Conservation (phyloP, 179 eudicot species). For the Drosera spatulata region DNA sequence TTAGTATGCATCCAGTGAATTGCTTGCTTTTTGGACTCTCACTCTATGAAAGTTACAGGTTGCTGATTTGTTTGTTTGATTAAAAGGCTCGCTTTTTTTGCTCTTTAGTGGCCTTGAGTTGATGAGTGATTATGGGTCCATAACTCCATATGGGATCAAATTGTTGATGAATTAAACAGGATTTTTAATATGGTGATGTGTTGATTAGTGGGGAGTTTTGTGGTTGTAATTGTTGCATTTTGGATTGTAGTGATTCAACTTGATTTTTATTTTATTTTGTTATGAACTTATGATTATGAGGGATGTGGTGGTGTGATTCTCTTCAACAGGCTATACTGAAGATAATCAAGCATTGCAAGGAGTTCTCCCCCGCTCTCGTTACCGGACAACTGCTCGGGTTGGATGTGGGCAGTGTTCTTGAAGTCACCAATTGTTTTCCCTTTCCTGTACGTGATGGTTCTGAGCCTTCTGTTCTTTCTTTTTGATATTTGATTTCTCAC, state of each 20-base stretch:
- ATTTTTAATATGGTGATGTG: background rate
- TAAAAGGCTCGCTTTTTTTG: no score
- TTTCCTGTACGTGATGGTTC: conserved; percentile 59
- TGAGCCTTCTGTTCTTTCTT: background rate
- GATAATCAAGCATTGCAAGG: conserved; percentile 95
- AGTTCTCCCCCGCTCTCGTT: conserved; percentile 84
- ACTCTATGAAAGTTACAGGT: no score
- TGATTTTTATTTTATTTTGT: background rate
- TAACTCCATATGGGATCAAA: background rate
- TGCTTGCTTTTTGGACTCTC: background rate
- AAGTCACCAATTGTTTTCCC: conserved; percentile 95
- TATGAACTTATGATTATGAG: no score
- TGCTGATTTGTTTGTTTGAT: no score
- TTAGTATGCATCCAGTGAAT: background rate
- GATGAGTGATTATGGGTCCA: background rate
- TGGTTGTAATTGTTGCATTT: background rate
- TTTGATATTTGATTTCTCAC: no score
- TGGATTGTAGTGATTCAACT: background rate
- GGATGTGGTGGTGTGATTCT: background rate
- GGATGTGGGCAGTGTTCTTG: conserved; percentile 98
- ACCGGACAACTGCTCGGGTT: conserved; percentile 97
- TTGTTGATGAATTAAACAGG: background rate
- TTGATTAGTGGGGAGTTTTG: background rate
- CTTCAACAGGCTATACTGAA: conserved; percentile 59
- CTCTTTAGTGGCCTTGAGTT: no score